phyloP scores from a whole-genome alignment of 148 eudicot species.

The Chenopodium quinoa region DNA sequence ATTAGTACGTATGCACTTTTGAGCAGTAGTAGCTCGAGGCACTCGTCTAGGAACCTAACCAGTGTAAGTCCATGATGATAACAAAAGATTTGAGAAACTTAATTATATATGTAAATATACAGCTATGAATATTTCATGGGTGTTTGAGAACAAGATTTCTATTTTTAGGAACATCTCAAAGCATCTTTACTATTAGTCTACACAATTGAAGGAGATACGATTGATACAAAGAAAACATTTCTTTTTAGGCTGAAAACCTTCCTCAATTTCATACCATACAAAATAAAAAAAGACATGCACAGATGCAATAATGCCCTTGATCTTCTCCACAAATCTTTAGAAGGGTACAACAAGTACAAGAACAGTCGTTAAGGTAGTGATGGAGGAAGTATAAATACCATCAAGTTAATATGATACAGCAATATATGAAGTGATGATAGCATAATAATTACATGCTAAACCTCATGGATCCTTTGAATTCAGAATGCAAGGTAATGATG shows the following conservation, averaged over 20 bases:
- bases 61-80: constrained; percentile 3
- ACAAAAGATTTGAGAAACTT: not conserved
- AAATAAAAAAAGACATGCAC: not conserved
- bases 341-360: not conserved
- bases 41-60: constrained; percentile 78
- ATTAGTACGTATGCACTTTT: constrained; percentile 92
- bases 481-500: not conserved
- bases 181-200: not conserved
- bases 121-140: not conserved
- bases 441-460: not conserved
- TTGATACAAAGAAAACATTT: not conserved
- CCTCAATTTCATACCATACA: not conserved
- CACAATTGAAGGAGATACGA: not conserved
- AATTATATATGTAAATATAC: not conserved
- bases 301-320: not conserved
- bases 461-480: not conserved
- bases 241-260: not conserved
- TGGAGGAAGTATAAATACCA: not conserved
- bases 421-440: not conserved
- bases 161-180: not conserved
- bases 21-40: constrained; percentile 86
- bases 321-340: not conserved
- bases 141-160: not conserved
- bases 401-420: not conserved
- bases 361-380: not conserved